Base-by-base conservation (phyloP, 352 stramenopile genomes). In the Blastocystis sp. region DNA sequence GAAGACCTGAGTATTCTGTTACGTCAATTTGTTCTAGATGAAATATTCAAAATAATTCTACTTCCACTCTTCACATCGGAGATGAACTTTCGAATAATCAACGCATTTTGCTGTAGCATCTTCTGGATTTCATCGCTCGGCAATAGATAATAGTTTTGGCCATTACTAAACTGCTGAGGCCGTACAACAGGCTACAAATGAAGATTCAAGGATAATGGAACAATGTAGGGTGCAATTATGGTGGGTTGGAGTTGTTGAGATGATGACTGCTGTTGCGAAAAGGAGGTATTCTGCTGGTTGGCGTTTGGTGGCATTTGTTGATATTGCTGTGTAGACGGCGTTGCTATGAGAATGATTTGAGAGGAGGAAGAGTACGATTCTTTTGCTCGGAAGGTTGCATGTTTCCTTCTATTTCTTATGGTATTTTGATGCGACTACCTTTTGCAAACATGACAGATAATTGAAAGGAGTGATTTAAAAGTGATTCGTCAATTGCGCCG, bases 31-130 rank as follows among this genome's bases (percentile, higher is more conserved):
- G n/a, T 37, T 83, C 51, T 83, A 35, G 19, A 5, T 24, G 16
- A 37, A 54, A 67, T 19, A 63, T 27, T 42, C 14, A 58, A 21
- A 21, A 65, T n/a, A 19, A 49, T 7, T 1, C 49, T 67, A 83
- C 71, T 83, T 2, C 71, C 71, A 27, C 37, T 65, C 43, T 83
- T 57, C 14, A 83, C 71, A 43, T 83, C 71, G 21, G 49, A 65
- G 49, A 83, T 83, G 21, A 83, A 49, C 51, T 83, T 83, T 6
- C 54, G 49, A 66, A 83, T 83, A 42, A 83, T 83, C 24, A 52
- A 56, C 4, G 71, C 71, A 32, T 83, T 83, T 35, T 66, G 71
- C 49, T 83, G 71, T 16, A 83, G 71, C 49, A 83, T 83, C 51
- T 83, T 83, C 21, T 83, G 71, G 35, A 83, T 83, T 39, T 83